phyloP scores from a whole-genome alignment of 176 grass and related monocot genomes.

The Lolium perenne region DNA sequence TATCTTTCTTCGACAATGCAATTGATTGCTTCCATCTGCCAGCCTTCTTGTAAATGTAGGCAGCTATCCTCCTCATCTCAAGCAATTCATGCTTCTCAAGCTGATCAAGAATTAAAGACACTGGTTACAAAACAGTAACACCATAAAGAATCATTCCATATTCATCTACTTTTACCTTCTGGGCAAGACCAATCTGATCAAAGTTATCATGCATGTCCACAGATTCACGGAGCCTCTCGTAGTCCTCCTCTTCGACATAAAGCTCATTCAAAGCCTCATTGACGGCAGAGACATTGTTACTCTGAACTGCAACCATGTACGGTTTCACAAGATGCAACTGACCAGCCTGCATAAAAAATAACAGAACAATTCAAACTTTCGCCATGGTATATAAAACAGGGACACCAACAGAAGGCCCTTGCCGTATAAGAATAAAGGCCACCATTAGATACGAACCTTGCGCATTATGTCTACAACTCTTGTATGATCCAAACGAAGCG shows the following conservation, averaged over 20 bases:
- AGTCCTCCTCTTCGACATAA: conserved; percentile 97
- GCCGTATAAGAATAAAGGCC: not conserved
- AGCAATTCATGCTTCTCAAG: conserved; percentile 99
- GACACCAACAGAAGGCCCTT: not conserved
- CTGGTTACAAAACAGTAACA: conserved; percentile 21
- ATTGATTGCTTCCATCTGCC: conserved; percentile 98
- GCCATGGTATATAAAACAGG: not conserved
- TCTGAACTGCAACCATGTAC: conserved; percentile 99
- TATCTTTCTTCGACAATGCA: conserved; percentile 94
- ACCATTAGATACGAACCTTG: conserved; percentile 63
- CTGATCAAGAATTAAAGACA: conserved; percentile 49
- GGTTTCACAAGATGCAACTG: conserved; percentile 94
- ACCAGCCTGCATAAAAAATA: conserved; percentile 69
- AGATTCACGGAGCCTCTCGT: conserved; percentile 91
- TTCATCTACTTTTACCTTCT: conserved; percentile 66
- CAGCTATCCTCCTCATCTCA: conserved; percentile 98
- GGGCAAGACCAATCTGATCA: conserved; percentile 98
- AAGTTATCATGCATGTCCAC: conserved; percentile 99
- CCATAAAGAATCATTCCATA: conserved; percentile 1
- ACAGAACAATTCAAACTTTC: conserved; percentile 32
- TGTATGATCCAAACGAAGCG: conserved; percentile 90
- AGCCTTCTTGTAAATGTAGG: conserved; percentile 99
- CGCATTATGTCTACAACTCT: conserved; percentile 97
- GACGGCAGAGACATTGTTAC: conserved; percentile 98
- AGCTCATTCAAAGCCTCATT: conserved; percentile 98